phyloP scores from a whole-genome alignment of 352 stramenopile genomes.

The Phytophthora parvispora region DNA sequence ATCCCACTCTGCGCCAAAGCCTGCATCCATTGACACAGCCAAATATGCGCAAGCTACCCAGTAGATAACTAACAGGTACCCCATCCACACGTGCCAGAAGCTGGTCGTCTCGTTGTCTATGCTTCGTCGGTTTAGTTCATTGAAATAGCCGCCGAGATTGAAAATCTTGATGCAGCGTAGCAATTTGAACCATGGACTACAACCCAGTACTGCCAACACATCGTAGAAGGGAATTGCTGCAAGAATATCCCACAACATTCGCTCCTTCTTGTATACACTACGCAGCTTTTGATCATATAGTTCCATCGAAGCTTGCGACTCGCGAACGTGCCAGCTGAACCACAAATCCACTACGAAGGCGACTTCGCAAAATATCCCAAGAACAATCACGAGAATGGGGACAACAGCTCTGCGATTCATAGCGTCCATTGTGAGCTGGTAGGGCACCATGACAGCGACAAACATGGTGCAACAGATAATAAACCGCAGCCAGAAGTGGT shows the following conservation, averaged over 20 bases:
- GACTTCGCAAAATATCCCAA: background rate
- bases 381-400: background rate
- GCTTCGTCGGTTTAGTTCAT: conserved; percentile 69
- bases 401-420: background rate
- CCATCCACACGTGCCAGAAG: conserved; percentile 57
- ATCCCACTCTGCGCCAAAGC: conserved; percentile 61
- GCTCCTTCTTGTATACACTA: conserved; percentile 46
- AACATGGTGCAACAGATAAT: background rate
- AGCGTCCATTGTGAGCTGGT: background rate
- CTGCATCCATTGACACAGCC: conserved; percentile 39
- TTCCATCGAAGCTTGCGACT: conserved; percentile 47
- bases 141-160: conserved; percentile 62
- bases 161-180: conserved; percentile 56
- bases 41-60: conserved; percentile 69
- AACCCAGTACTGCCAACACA: conserved; percentile 41
- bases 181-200: conserved; percentile 43
- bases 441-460: background rate
- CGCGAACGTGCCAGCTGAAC: conserved; percentile 25
- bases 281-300: conserved; percentile 55
- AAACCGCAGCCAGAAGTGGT: background rate
- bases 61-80: conserved; percentile 71
- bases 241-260: conserved; percentile 50
- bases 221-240: conserved; percentile 47
- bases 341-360: background rate
- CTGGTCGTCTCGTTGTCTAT: conserved; percentile 60